Conservation (phyloP, 345 rosid species). For the Abelmoschus esculentus region DNA sequence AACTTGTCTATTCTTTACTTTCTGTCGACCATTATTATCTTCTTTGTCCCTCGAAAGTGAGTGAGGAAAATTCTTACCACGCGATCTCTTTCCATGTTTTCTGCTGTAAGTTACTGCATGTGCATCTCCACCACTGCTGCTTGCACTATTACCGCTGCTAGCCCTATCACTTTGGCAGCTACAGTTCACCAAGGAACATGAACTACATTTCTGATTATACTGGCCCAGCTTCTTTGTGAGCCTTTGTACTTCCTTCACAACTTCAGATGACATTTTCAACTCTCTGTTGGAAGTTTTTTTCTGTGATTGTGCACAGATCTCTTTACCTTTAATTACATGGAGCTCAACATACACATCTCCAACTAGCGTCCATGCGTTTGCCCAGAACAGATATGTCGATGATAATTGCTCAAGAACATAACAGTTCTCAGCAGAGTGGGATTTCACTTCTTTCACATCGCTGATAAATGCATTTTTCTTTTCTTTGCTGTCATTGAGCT, state of each 20-base stretch:
- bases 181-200: constrained; percentile 86
- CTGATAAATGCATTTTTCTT: constrained; percentile 24
- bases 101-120: constrained; percentile 35
- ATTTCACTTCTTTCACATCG: constrained; percentile 30
- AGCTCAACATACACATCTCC: constrained; percentile 83
- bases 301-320: constrained; percentile 32
- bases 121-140: constrained; percentile 58
- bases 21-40: constrained; percentile 23
- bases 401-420: constrained; percentile 45
- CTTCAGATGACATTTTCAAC: constrained; percentile 71
- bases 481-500: constrained; percentile 16
- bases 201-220: constrained; percentile 52
- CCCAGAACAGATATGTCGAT: constrained; percentile 71
- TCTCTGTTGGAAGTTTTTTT: constrained; percentile 35
- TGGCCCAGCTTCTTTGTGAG: constrained; percentile 66
- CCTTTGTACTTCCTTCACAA: constrained; percentile 79
- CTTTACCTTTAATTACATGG: constrained; percentile 54
- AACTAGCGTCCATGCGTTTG: constrained; percentile 83
- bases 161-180: constrained; percentile 90
- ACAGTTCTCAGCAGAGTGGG: constrained; percentile 26
- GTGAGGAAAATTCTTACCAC: constrained; percentile 27
- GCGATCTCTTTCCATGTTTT: constrained; percentile 50
- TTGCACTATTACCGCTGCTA: constrained; percentile 91
- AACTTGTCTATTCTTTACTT: constrained; percentile 19
- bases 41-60: constrained; percentile 25